Percentiles rank a stretch among this genome's conserved stretches.
Conservation (phyloP, 2,329 filamentous ascomycete genomes). For the Penicillium crustosum region DNA sequence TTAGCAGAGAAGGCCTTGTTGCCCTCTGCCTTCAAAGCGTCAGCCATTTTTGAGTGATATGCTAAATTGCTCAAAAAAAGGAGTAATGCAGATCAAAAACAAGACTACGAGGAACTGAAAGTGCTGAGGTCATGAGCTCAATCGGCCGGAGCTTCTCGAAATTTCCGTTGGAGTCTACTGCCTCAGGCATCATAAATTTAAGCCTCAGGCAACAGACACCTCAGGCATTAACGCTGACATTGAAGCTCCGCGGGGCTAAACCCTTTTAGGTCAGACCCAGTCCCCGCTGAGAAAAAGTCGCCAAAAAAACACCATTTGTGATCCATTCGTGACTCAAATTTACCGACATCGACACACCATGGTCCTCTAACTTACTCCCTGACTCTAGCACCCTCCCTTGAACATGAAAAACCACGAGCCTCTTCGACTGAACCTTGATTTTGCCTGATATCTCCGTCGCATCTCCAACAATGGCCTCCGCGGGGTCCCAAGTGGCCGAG, state of each 20-base stretch:
- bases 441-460: constrained; percentile 22
- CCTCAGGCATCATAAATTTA: constrained; percentile 25
- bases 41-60: constrained; percentile 54
- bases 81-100: constrained; percentile 7
- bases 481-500: constrained; percentile 36
- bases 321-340: constrained; percentile 20
- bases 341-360: constrained; percentile 13
- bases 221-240: constrained; percentile 11
- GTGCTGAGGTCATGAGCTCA: constrained; percentile 24
- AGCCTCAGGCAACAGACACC: constrained; percentile 1
- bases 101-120: constrained; percentile 7
- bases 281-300: constrained; percentile 32
- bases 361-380: constrained; percentile 17
- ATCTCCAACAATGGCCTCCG: constrained; percentile 36
- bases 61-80: constrained; percentile 2
- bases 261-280: constrained; percentile 11
- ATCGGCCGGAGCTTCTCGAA: constrained; percentile 44
- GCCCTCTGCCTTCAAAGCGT: constrained; percentile 91
- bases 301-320: constrained; percentile 29
- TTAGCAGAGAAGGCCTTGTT: constrained; percentile 98
- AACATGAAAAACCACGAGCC: constrained; percentile 35
- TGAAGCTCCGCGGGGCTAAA: constrained; percentile 18
- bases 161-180: constrained; percentile 37
- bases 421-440: constrained; percentile 33
- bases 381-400: constrained; percentile 23